phyloP scores from a whole-genome alignment of 345 rosid species.

The Citrus cavaleriei region DNA sequence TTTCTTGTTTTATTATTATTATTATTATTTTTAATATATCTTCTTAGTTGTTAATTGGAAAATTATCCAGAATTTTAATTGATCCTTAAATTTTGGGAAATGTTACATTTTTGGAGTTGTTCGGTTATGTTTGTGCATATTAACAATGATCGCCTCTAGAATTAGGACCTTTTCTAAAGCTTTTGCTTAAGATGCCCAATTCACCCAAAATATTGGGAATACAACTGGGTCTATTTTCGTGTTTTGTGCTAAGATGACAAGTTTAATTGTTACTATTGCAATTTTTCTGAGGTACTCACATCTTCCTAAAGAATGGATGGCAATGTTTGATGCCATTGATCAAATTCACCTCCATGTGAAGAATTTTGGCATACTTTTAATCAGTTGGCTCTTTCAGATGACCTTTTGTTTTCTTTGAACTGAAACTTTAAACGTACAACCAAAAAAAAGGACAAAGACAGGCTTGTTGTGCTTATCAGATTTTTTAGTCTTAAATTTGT shows the following conservation, averaged over 20 bases:
- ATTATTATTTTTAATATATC: too few relatives aligned
- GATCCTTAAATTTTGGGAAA: neutral
- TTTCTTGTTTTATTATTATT: neutral
- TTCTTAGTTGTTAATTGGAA: neutral
- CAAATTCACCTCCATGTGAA: neutral
- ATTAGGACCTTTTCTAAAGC: neutral
- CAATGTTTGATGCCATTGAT: neutral
- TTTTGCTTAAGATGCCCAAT: neutral
- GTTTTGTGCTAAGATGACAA: neutral
- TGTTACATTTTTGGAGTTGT: neutral
- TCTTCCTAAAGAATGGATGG: neutral
- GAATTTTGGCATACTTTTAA: neutral
- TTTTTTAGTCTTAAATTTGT: neutral
- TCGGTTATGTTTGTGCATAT: constrained; percentile 2
- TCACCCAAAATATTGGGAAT: neutral
- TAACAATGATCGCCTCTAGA: neutral
- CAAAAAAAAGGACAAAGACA: neutral
- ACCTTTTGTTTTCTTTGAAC: neutral
- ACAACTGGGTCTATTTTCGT: neutral
- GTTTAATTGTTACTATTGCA: neutral
- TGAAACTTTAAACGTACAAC: neutral
- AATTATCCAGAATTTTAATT: neutral
- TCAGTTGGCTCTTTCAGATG: neutral
- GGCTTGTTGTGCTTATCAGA: neutral
- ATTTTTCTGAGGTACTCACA: neutral